A percentile compares a stretch with the other conserved stretches of the same genome.
Conservation (phyloP, 1,284 basidiomycete genomes). For the Bjerkandera adusta region DNA sequence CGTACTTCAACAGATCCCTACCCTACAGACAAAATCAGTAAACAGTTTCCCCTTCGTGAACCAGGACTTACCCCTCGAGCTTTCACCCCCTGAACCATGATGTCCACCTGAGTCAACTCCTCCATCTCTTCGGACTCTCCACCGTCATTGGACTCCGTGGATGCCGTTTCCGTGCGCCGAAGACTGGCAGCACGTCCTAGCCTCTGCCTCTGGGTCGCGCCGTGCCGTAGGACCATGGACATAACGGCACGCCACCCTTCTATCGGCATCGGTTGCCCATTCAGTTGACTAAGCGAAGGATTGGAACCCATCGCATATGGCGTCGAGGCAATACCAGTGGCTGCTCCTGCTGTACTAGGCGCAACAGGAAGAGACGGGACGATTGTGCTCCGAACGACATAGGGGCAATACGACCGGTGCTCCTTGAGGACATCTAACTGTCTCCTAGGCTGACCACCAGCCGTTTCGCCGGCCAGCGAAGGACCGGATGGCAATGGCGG, state of each 20-base stretch:
- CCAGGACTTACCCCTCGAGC: slow-evolving; percentile 55
- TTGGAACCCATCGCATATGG: slow-evolving; percentile 25
- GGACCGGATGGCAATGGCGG: slow-evolving; percentile 10
- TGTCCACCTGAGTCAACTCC: slow-evolving; percentile 51
- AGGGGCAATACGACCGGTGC: slow-evolving; percentile 80
- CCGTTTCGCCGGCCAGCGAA: slow-evolving; percentile 10
- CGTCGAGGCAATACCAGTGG: slow-evolving; percentile 22
- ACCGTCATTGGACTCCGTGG: background rate
- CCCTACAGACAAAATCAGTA: slow-evolving; percentile 43
- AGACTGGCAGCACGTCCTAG: slow-evolving; percentile 29
- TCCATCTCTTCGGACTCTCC: slow-evolving; percentile 22
- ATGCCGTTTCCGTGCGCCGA: slow-evolving; percentile 8
- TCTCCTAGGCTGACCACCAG: slow-evolving; percentile 36
- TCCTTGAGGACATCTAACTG: slow-evolving; percentile 74
- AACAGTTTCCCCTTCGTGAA: background rate
- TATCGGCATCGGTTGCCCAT: slow-evolving; percentile 33
- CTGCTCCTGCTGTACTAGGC: slow-evolving; percentile 14
- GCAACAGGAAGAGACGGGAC: slow-evolving; percentile 55
- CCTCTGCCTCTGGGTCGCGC: slow-evolving; percentile 55
- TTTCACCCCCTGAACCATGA: slow-evolving; percentile 75
- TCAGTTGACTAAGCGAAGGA: slow-evolving; percentile 28
- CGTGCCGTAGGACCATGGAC: slow-evolving; percentile 61
- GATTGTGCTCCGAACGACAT: slow-evolving; percentile 65
- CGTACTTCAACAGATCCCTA: slow-evolving; percentile 69
- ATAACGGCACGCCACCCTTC: slow-evolving; percentile 80